These are phyloP conservation scores for Pseudopithomyces maydicus DNA, from an alignment of 2,329 filamentous ascomycete genomes.

Conservation along the genomic window DNA sequence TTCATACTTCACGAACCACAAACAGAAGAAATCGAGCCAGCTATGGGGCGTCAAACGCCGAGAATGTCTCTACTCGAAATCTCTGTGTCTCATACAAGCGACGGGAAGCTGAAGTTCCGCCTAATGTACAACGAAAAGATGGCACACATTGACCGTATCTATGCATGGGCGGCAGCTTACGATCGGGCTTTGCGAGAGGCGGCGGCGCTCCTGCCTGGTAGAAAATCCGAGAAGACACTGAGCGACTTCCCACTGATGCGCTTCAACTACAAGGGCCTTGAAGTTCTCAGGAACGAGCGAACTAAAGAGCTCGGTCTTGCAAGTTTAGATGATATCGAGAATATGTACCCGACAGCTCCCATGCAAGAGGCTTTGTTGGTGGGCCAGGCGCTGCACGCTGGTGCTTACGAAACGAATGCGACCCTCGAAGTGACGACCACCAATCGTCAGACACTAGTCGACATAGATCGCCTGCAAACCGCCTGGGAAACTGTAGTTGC, in stretches of 20 bases:
- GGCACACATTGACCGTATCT: slow-evolving; percentile 15
- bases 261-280: slow-evolving; percentile 18
- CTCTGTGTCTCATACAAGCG: slow-evolving; percentile 7
- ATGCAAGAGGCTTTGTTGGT: slow-evolving; percentile 18
- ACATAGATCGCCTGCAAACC: slow-evolving; percentile 8
- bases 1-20: slow-evolving; percentile 30
- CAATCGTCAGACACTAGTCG: neutral
- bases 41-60: neutral
- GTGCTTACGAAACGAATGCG: slow-evolving; percentile 9
- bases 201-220: neutral
- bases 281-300: slow-evolving; percentile 9
- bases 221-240: slow-evolving; percentile 13
- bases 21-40: neutral
- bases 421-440: slow-evolving; percentile 9
- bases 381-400: slow-evolving; percentile 9
- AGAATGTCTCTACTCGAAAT: slow-evolving; percentile 17
- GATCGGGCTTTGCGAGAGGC: slow-evolving; percentile 6
- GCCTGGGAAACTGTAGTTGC: slow-evolving; percentile 24
- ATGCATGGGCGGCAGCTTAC: slow-evolving; percentile 17
- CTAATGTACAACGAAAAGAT: slow-evolving; percentile 21
- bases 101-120: slow-evolving; percentile 11
- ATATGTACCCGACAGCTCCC: slow-evolving; percentile 16
- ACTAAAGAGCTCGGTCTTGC: slow-evolving; percentile 15
- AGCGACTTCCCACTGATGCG: slow-evolving; percentile 10
- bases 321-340: slow-evolving; percentile 10